Percentiles rank a stretch among this genome's conserved stretches.
phyloP scores from a whole-genome alignment of 1,284 basidiomycete species.

The Ganoderma sinense region DNA sequence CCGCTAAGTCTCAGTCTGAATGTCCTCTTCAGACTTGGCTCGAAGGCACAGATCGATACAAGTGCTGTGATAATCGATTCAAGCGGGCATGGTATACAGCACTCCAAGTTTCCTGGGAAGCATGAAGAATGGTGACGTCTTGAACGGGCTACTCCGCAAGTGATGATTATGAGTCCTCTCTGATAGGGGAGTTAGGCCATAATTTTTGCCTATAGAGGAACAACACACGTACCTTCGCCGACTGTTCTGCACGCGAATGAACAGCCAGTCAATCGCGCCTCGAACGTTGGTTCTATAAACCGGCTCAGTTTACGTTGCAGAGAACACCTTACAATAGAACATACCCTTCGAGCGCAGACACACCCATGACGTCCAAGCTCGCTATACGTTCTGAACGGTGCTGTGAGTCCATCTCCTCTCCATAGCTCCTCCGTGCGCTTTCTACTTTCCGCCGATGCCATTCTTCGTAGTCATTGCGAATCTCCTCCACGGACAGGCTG shows the following conservation, averaged over 20 bases:
- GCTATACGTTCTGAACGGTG: constrained; percentile 73
- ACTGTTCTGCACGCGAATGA: constrained; percentile 91
- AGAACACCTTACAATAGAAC: constrained; percentile 36
- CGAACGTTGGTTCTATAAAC: constrained; percentile 81
- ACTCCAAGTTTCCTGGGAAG: neutral
- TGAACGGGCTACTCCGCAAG: neutral
- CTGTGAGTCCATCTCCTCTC: constrained; percentile 57
- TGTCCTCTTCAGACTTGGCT: too few relatives aligned
- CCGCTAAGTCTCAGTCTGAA: too few relatives aligned
- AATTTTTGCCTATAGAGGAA: neutral
- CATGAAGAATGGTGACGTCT: neutral
- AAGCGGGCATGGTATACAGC: neutral
- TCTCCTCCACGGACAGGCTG: constrained; percentile 87
- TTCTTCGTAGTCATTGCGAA: constrained; percentile 88
- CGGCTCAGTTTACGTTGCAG: neutral
- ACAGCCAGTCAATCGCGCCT: constrained; percentile 93
- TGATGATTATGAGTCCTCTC: neutral
- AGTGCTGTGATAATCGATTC: neutral
- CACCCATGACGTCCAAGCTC: constrained; percentile 90
- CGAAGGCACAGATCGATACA: too few relatives aligned
- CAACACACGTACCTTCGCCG: constrained; percentile 44
- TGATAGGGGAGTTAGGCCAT: neutral
- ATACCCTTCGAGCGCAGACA: constrained; percentile 90
- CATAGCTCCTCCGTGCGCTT: constrained; percentile 63
- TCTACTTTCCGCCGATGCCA: constrained; percentile 84